Evolutionary conservation across 805 yeast genomes (phyloP).

Genomic region (Kodamaea nitidulidarum): DNA sequence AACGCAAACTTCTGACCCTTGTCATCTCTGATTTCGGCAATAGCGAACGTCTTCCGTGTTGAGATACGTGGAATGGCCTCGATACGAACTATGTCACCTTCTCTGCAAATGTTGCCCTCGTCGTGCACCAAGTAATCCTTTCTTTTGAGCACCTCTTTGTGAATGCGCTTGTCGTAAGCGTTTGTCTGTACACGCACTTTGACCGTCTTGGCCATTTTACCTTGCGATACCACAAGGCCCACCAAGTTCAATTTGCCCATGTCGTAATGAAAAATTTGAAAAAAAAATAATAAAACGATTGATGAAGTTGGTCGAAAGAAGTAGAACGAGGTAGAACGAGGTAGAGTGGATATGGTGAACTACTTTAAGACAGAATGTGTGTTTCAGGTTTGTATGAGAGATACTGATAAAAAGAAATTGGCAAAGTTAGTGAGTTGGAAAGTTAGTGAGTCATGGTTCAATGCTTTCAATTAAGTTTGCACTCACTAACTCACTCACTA

Average conservation of each 20-base stretch:
- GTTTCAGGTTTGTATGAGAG: too few species aligned
- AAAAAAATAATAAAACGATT: background rate
- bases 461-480: too few species aligned
- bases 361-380: too few species aligned
- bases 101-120: slow-evolving; percentile 85
- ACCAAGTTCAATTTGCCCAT: slow-evolving; percentile 90
- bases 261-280: slow-evolving; percentile 9
- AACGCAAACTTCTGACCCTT: slow-evolving; percentile 89
- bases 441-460: too few species aligned
- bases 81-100: slow-evolving; percentile 93
- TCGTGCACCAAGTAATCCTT: slow-evolving; percentile 90
- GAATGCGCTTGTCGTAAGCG: slow-evolving; percentile 64
- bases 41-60: slow-evolving; percentile 77
- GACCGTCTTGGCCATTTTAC: slow-evolving; percentile 92
- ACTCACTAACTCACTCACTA: too few species aligned
- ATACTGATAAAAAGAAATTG: too few species aligned
- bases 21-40: slow-evolving; percentile 85
- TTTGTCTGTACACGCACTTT: slow-evolving; percentile 84
- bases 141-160: slow-evolving; percentile 71
- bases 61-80: slow-evolving; percentile 85
- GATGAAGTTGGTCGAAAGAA: too few species aligned
- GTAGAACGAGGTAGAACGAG: too few species aligned
- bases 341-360: background rate
- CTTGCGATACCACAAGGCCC: slow-evolving; percentile 93
- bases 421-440: too few species aligned